A percentile compares a stretch with the other conserved stretches of the same genome.
phyloP scores from a whole-genome alignment of 345 rosid genomes.

The Lepidium aucheri region DNA sequence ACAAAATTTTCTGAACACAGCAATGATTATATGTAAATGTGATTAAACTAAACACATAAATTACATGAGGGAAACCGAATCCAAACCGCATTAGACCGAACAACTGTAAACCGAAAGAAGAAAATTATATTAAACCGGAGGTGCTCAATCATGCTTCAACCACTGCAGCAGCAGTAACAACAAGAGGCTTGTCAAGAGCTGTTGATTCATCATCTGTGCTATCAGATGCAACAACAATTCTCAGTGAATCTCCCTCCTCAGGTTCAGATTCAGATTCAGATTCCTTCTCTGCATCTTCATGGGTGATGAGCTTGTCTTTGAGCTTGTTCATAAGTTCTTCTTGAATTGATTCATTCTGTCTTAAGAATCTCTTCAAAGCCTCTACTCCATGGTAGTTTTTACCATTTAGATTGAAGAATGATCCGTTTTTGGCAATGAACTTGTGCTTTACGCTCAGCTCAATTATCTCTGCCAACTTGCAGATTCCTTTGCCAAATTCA shows the following conservation, averaged over 20 bases:
- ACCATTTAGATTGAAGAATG: constrained; percentile 41
- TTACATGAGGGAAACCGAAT: constrained; percentile 17
- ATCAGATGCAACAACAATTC: constrained; percentile 36
- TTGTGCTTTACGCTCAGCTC: constrained; percentile 72
- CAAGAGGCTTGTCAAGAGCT: neutral
- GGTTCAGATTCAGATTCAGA: constrained; percentile 25
- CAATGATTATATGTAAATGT: constrained; percentile 1
- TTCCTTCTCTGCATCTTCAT: constrained; percentile 22
- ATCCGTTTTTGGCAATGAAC: constrained; percentile 44
- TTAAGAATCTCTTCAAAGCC: constrained; percentile 50
- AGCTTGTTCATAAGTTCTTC: constrained; percentile 64
- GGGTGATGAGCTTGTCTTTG: constrained; percentile 45
- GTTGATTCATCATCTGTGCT: constrained; percentile 63
- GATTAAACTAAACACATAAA: constrained; percentile 5
- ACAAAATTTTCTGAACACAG: constrained; percentile 12
- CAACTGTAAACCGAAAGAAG: constrained; percentile 1
- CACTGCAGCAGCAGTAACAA: constrained; percentile 31
- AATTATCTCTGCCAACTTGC: constrained; percentile 59
- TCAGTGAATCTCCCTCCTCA: constrained; percentile 23
- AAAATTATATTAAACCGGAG: constrained; percentile 7
- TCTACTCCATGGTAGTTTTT: constrained; percentile 72
- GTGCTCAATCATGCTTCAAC: constrained; percentile 38
- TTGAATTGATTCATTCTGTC: constrained; percentile 32
- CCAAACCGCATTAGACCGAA: constrained; percentile 10
- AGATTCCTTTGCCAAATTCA: constrained; percentile 93